Evolutionary conservation across 257 asterid species (phyloP).

Genomic region (Nemophila menziesii): DNA sequence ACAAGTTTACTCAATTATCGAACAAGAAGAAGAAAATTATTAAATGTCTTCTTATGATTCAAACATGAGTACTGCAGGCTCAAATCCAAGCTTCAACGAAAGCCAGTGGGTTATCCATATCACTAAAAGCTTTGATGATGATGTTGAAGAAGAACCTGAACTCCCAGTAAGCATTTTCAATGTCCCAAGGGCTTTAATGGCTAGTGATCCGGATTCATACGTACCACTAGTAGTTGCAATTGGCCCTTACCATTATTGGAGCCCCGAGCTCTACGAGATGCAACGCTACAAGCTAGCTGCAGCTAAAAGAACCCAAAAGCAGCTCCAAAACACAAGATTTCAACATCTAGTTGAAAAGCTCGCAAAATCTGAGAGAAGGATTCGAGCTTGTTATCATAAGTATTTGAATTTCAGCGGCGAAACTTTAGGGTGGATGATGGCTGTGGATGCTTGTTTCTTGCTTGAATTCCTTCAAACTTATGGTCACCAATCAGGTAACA

Average conservation of each 20-base stretch:
- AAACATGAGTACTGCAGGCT: conserved; percentile 1
- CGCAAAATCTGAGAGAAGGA: background rate
- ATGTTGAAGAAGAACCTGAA: conserved; percentile 34
- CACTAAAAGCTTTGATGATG: conserved; percentile 38
- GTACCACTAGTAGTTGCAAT: conserved; percentile 41
- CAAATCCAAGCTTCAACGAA: conserved; percentile 32
- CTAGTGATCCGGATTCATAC: conserved; percentile 25
- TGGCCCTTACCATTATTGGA: conserved; percentile 51
- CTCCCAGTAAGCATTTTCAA: conserved; percentile 37
- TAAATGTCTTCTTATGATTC: background rate
- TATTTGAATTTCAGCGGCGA: conserved; percentile 2
- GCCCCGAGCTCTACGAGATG: conserved; percentile 39
- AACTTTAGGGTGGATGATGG: conserved; percentile 7
- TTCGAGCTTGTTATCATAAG: conserved; percentile 9
- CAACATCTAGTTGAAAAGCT: conserved; percentile 2
- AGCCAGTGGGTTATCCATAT: conserved; percentile 36
- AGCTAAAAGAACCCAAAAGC: conserved; percentile 2
- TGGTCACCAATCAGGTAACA: conserved; percentile 29
- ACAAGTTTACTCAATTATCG: no score
- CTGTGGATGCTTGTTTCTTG: conserved; percentile 8
- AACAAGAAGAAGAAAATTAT: no score
- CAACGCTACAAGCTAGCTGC: conserved; percentile 40
- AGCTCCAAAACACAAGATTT: conserved; percentile 1
- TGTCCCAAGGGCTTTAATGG: conserved; percentile 34
- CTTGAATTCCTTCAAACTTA: conserved; percentile 42